phyloP scores from a whole-genome alignment of 306 rosid species.

The Rosa rugosa region DNA sequence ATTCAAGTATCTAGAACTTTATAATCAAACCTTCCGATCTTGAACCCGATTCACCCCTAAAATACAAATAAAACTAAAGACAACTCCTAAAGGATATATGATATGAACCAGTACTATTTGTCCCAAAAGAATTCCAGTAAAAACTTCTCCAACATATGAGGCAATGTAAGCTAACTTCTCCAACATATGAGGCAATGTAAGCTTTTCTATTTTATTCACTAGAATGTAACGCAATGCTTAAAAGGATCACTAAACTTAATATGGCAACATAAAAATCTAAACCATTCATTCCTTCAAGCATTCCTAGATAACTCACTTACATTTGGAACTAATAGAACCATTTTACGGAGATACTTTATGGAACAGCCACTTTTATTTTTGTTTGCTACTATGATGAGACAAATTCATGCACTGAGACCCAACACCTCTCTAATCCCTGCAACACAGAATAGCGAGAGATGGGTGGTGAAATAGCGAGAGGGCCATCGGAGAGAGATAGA shows the following conservation, averaged over 20 bases:
- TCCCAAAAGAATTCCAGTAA: background rate
- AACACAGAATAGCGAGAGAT: background rate
- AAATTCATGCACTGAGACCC: background rate
- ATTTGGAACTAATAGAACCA: background rate
- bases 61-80: background rate
- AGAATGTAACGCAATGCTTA: background rate
- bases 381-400: background rate
- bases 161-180: background rate
- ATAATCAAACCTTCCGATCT: background rate
- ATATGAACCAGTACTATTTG: background rate
- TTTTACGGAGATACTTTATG: background rate
- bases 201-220: background rate
- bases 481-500: constrained; percentile 7
- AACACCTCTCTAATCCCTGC: background rate
- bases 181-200: background rate
- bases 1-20: background rate
- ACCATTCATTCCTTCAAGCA: background rate
- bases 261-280: background rate
- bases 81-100: background rate
- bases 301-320: background rate
- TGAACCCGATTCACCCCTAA: background rate
- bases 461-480: background rate
- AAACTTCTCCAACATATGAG: background rate
- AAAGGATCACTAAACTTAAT: background rate
- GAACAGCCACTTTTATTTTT: background rate